Base-by-base conservation (phyloP, 2,329 filamentous ascomycete species). In the Bipolaris bicolor region DNA sequence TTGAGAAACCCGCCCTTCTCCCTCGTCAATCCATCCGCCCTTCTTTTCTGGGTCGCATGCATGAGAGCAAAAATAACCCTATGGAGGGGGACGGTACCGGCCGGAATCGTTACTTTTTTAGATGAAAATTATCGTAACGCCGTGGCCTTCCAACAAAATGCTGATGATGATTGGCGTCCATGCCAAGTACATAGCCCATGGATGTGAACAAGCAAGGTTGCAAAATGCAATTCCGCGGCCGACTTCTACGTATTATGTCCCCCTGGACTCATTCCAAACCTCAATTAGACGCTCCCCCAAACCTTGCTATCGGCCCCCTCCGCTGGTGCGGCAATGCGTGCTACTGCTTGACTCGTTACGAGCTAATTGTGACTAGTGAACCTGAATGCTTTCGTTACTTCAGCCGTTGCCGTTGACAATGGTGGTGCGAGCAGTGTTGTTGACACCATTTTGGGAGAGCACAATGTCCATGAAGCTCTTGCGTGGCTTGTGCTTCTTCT, bases 401-500 rank as follows among this genome's bases (percentile, higher is more conserved):
- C 70, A 72, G 39, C 67, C 66, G 15, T 69, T 67, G 24, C 70
- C 67, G 22, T 70, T 72, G 22, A 71, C 55, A 10, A 57, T 59
- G 15, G 48, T 59, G 16, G 48, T 52, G 15, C 48, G 46, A 9
- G 62, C 52, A 24, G 67, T 52, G 31, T 65, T 64, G 29, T 67
- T 71, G 9, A 66, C 46, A 6, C 65, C 63, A 40, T 69, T 67
- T 37, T 69, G 62, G 29, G 63, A 67, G 5, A 73, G 60, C 3
- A 73, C 63, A 49, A 72, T 67, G 45, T 76, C 72, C 72, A 75
- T 72, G 58, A 76, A 75, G 57, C 71, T 76, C 52, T 76, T 76
- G 41, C 70, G 54, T 10, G 72, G 72, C 59, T 66, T 71, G 48
- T 67, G 67, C 43, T 64, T 69, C 59, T 70, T 73, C 46, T 71